Evolutionary conservation across 2,329 filamentous ascomycete genomes (phyloP).

Genomic region (Botrytis medusae): DNA sequence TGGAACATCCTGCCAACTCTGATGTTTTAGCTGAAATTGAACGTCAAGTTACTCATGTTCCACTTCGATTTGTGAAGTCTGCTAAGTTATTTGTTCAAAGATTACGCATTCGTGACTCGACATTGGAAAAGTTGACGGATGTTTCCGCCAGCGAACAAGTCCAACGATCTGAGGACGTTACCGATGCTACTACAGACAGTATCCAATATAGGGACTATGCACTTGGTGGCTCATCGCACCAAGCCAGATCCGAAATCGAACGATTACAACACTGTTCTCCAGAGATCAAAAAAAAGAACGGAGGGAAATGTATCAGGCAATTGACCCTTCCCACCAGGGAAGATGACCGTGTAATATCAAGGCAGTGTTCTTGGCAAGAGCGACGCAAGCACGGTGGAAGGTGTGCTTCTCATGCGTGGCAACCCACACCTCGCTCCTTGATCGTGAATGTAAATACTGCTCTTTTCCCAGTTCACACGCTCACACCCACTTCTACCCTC

Average conservation of each 20-base stretch:
- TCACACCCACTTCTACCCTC: not conserved
- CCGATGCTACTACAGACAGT: not conserved
- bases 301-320: not conserved
- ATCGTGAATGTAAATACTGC: not conserved
- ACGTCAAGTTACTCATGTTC: slow-evolving; percentile 7
- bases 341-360: not conserved
- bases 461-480: not conserved
- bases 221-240: not conserved
- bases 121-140: not conserved
- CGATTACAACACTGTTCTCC: not conserved
- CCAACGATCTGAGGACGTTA: not conserved
- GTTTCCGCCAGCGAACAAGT: not conserved
- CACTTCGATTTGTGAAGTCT: not conserved
- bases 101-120: not conserved
- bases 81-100: slow-evolving; percentile 4
- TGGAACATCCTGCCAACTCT: not conserved
- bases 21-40: slow-evolving; percentile 2
- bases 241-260: not conserved
- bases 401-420: not conserved
- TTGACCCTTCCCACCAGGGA: not conserved
- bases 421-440: not conserved
- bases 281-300: not conserved
- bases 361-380: not conserved
- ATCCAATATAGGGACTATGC: not conserved
- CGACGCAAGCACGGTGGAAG: not conserved